A percentile compares a stretch with the other conserved stretches of the same genome.
Conservation (phyloP, 2,329 filamentous ascomycete species). For the Phyllosticta paracitricarpa region DNA sequence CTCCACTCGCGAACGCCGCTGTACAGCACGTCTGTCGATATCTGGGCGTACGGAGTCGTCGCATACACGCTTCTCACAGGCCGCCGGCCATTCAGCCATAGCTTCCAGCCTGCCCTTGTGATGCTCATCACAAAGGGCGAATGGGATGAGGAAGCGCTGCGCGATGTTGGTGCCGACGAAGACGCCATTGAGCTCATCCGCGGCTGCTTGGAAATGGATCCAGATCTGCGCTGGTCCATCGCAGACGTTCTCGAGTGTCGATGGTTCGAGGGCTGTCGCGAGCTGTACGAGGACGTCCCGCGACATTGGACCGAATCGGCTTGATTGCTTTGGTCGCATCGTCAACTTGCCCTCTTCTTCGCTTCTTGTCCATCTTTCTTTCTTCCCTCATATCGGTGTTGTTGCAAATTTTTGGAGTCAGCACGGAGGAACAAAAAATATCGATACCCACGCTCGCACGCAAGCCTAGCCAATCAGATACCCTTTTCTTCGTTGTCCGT, state of each 20-base stretch:
- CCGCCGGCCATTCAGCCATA: constrained; percentile 51
- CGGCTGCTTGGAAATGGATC: constrained; percentile 50
- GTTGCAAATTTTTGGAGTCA: background rate
- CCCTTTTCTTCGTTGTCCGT: background rate
- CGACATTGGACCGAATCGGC: constrained; percentile 1
- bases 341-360: background rate
- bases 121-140: constrained; percentile 50
- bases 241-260: constrained; percentile 43
- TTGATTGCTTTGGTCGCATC: background rate
- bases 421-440: background rate
- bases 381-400: background rate
- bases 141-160: constrained; percentile 45
- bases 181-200: constrained; percentile 47
- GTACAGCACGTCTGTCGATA: constrained; percentile 48
- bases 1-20: constrained; percentile 28
- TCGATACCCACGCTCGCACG: background rate
- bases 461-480: background rate
- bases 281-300: constrained; percentile 10
- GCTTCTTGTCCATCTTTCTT: background rate
- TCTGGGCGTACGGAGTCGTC: constrained; percentile 59
- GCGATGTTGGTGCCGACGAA: constrained; percentile 32
- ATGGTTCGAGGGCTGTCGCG: constrained; percentile 39
- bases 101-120: constrained; percentile 48
- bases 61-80: constrained; percentile 52
- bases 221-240: constrained; percentile 47